Percentiles rank a stretch among this genome's conserved stretches.
These are phyloP conservation scores for Bjerkandera adusta DNA, from an alignment of 1,284 basidiomycete genomes.

Conservation along the genomic window DNA sequence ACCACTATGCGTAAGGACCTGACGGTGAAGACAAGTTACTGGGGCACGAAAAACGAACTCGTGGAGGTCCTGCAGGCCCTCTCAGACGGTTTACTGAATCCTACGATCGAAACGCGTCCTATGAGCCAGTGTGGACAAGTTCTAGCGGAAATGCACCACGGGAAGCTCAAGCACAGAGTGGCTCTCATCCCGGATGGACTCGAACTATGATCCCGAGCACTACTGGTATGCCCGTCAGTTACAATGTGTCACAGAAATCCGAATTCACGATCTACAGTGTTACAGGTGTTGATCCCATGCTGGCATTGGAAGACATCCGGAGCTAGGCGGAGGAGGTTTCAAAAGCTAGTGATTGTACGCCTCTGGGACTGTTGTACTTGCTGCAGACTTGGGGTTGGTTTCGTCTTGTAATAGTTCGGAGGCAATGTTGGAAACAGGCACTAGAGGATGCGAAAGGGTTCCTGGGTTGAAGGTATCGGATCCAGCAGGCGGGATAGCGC, in stretches of 20 bases:
- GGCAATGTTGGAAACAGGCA: slow-evolving; percentile 3
- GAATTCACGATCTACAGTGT: too few relatives aligned
- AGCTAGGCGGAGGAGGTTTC: too few relatives aligned
- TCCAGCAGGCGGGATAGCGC: slow-evolving; percentile 4
- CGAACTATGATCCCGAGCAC: too few relatives aligned
- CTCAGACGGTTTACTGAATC: slow-evolving; percentile 20
- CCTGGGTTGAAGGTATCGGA: slow-evolving; percentile 8
- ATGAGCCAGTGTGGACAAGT: slow-evolving; percentile 18
- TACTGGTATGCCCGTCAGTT: too few relatives aligned
- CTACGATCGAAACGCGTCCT: slow-evolving; percentile 20
- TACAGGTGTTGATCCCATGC: too few relatives aligned
- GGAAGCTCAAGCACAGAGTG: slow-evolving; percentile 16
- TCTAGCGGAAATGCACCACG: slow-evolving; percentile 16
- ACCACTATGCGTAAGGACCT: slow-evolving; percentile 18
- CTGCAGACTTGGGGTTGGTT: slow-evolving; percentile 3
- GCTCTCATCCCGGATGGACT: slow-evolving; percentile 15
- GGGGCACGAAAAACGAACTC: slow-evolving; percentile 19
- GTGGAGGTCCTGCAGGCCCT: slow-evolving; percentile 22
- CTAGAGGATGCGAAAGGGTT: slow-evolving; percentile 3
- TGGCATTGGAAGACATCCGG: too few relatives aligned
- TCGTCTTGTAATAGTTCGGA: slow-evolving; percentile 4
- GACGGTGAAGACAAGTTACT: slow-evolving; percentile 16
- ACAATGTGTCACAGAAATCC: too few relatives aligned
- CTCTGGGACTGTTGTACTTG: too few relatives aligned
- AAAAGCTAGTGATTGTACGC: too few relatives aligned